Base-by-base conservation (phyloP, 805 yeast genomes). In the Myxozyma sirexii region DNA sequence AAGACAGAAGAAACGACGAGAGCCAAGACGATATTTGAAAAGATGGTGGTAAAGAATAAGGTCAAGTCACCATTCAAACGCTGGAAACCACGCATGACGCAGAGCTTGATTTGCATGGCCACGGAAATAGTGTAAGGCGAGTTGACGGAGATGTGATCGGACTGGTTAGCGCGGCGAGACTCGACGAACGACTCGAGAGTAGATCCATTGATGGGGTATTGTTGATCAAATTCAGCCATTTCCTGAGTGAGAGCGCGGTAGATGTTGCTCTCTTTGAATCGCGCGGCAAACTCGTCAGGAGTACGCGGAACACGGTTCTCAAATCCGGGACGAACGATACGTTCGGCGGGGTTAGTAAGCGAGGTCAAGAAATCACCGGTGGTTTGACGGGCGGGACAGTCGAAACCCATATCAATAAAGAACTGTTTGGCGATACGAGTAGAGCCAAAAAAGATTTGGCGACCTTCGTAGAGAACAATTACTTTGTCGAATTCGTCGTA, bases 1-100 rank as follows among this genome's bases (percentile, higher is more conserved):
- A 78, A 86, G 65, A 87, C 74, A 0, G 91, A 86, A 33, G 90
- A 88, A 12, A 78, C 75, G 68, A 86, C 79, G 52, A 87, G 77
- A n/a, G 86, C 78, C 72, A 84, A 85, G 35, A 80, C 68, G 15
- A 81, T 67, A 59, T 80, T 81, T 7, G 87, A 85, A 39, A 71
- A 62, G 15, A 79, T 67, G 57, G 77, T 77, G 13, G 82, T 76
- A 45, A 78, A 57, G 8, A 82, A 75, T 70, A 80, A 82, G 8
- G 82, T 76, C 59, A 76, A 77, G 69, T 86, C 88, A 68, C 88
- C 88, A 64, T 74, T 68, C 49, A 82, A 75, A 59, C 84, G 80
- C 67, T 83, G 83, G 67, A 78, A 64, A 15, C 68, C 64, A 37
- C 68, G 67, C 19, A 12, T 42, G 35, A 65, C 54, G 50, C 76